A percentile compares a stretch with the other conserved stretches of the same genome.
Conservation (phyloP, 192 early-diverging fungal species). For the Umbelopsis ramanniana region DNA sequence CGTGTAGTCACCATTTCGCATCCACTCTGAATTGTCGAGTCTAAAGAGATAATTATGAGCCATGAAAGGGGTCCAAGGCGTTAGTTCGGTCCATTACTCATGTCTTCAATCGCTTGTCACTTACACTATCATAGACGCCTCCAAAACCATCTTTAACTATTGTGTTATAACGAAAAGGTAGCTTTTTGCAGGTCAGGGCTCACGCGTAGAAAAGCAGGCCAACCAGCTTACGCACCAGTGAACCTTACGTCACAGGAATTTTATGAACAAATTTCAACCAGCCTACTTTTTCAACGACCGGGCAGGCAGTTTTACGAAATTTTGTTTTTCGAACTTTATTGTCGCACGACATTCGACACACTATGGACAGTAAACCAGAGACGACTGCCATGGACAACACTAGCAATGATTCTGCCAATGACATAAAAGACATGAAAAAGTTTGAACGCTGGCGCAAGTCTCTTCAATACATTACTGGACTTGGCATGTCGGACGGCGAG, state of each 20-base stretch:
- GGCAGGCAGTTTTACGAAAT: too few relatives aligned
- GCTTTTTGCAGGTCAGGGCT: not conserved
- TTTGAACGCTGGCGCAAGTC: slow-evolving; percentile 69
- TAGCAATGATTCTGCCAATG: not conserved
- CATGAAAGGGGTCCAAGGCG: not conserved
- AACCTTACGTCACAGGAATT: not conserved
- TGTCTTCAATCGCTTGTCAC: slow-evolving; percentile 18
- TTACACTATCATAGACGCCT: slow-evolving; percentile 91
- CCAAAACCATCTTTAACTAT: slow-evolving; percentile 76
- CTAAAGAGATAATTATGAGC: slow-evolving; percentile 30
- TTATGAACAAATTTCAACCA: not conserved
- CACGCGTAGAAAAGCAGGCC: slow-evolving; percentile 5
- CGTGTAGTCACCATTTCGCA: slow-evolving; percentile 97
- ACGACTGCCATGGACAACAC: not conserved
- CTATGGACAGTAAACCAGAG: not conserved
- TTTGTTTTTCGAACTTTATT: not conserved
- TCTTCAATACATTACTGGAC: slow-evolving; percentile 61
- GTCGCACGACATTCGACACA: not conserved
- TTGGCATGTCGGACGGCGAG: slow-evolving; percentile 61
- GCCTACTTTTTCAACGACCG: too few relatives aligned
- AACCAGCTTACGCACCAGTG: slow-evolving; percentile 14
- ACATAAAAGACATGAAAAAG: slow-evolving; percentile 54
- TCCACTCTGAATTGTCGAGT: slow-evolving; percentile 98
- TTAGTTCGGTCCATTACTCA: not conserved
- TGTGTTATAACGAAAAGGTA: slow-evolving; percentile 1